Evolutionary conservation across 2,329 filamentous ascomycete genomes (phyloP).

Genomic region (Drechslerella coelobrocha): DNA sequence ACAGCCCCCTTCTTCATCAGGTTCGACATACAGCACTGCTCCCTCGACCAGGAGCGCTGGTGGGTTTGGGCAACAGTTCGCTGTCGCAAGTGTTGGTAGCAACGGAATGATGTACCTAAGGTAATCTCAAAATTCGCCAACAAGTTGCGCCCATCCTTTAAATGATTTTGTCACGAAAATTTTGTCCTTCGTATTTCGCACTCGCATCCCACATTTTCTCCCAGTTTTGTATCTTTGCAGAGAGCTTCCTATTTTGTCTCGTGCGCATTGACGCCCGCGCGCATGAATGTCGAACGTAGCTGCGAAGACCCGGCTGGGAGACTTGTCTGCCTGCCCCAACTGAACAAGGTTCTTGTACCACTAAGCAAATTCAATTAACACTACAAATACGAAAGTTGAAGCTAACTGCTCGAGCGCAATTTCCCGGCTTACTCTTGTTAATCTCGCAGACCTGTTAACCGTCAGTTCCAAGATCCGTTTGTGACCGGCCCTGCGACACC

Average conservation of each 20-base stretch:
- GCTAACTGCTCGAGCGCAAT: constrained; percentile 43
- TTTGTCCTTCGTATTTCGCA: constrained; percentile 14
- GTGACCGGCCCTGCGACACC: constrained; percentile 43
- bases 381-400: constrained; percentile 28
- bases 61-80: constrained; percentile 46
- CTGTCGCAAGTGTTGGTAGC: constrained; percentile 49
- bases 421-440: constrained; percentile 29
- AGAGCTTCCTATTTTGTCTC: constrained; percentile 36
- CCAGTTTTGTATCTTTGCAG: not conserved
- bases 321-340: constrained; percentile 41
- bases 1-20: constrained; percentile 44
- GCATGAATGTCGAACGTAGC: constrained; percentile 15
- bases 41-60: constrained; percentile 44
- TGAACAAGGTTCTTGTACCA: constrained; percentile 49
- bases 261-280: constrained; percentile 12
- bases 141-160: constrained; percentile 17
- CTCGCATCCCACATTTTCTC: constrained; percentile 2
- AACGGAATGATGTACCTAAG: constrained; percentile 51
- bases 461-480: constrained; percentile 47
- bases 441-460: constrained; percentile 43
- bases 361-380: constrained; percentile 25
- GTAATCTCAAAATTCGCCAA: constrained; percentile 34
- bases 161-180: constrained; percentile 1
- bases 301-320: constrained; percentile 28
- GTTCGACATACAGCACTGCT: constrained; percentile 41